A percentile compares a stretch with the other conserved stretches of the same genome.
phyloP scores from a whole-genome alignment of 1,139 yeast genomes.

The Meyerozyma sp. region DNA sequence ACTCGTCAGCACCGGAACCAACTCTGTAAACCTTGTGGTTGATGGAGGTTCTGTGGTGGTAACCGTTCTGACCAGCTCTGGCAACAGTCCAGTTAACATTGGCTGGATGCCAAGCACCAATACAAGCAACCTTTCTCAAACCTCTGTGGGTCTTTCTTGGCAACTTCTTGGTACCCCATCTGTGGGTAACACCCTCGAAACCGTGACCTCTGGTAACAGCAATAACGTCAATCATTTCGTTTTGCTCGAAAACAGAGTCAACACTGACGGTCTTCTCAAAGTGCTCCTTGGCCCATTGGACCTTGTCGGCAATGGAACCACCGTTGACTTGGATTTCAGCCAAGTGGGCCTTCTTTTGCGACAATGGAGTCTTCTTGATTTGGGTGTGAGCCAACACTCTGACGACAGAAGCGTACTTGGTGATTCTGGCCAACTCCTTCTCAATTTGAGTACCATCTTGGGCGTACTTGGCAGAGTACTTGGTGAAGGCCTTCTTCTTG shows the following conservation, averaged over 20 bases:
- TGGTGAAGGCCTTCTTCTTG: slow-evolving; percentile 99
- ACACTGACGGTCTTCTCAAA: slow-evolving; percentile 98
- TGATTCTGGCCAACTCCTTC: slow-evolving; percentile 97
- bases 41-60: slow-evolving; percentile 99
- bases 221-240: slow-evolving; percentile 96
- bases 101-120: slow-evolving; percentile 99
- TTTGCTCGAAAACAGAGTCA: slow-evolving; percentile 94
- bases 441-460: slow-evolving; percentile 84
- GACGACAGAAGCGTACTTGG: slow-evolving; percentile 97
- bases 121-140: slow-evolving; percentile 99
- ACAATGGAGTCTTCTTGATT: slow-evolving; percentile 97
- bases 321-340: slow-evolving; percentile 99
- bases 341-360: slow-evolving; percentile 99
- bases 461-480: slow-evolving; percentile 98
- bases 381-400: slow-evolving; percentile 99
- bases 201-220: slow-evolving; percentile 99
- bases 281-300: slow-evolving; percentile 98
- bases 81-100: slow-evolving; percentile 99
- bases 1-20: slow-evolving; percentile 93
- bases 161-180: slow-evolving; percentile 99
- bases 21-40: slow-evolving; percentile 99
- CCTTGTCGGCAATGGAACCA: slow-evolving; percentile 97
- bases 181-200: slow-evolving; percentile 99
- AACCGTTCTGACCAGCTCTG: slow-evolving; percentile 99
- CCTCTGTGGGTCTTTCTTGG: slow-evolving; percentile 99